Base-by-base conservation (phyloP, 257 asterid genomes). In the Henckelia pumila region DNA sequence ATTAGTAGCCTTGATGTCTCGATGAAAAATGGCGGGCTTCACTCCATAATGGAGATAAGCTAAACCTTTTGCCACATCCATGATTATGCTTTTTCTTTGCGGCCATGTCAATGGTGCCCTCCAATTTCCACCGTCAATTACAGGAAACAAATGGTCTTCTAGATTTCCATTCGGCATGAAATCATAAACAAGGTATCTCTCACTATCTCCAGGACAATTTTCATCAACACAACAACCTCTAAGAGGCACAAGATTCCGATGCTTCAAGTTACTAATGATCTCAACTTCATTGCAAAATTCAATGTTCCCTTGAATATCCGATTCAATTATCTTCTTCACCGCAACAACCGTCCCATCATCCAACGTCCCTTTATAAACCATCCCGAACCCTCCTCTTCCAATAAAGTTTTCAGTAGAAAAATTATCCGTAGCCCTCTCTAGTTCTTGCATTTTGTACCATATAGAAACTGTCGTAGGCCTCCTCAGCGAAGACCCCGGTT, bases 211-310 rank as follows among this genome's bases (percentile, higher is more conserved):
- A 0, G 57, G 62, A 4, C 70, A 79, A 64, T 59, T 70, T 61
- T 85, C 92, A 16, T 80, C 71, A 74, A 89, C 89, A 73, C 98
- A 92, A 70, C 97, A 88, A 1, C 98, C 97, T 77, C 93, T 79
- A 32, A 92, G 91, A 2, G 97, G 91, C 32, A 89, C 90, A 3
- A 92, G 88, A 74, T 92, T 89, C 60, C 98, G 77, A 77, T 92
- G 98, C 83, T 85, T 92, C 76, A 92, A 79, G 74, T 83, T 88
- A 68, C 98, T 86, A 53, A 92, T 88, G 79, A 92, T 92, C 83
- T 89, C 98, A 64, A 92, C 97, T 76, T 92, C 98, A 63, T 92
- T 92, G 78, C 91, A 88, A 23, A 92, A 92, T 63, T 92, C 97
- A 1, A 76, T 88, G 8, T 89, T 79, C 74, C 85, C 88, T 75